Evolutionary conservation across 805 yeast species (phyloP), one percentile per base, ranked within the genome.

Genomic region (Tetrapisispora fleetii): DNA sequence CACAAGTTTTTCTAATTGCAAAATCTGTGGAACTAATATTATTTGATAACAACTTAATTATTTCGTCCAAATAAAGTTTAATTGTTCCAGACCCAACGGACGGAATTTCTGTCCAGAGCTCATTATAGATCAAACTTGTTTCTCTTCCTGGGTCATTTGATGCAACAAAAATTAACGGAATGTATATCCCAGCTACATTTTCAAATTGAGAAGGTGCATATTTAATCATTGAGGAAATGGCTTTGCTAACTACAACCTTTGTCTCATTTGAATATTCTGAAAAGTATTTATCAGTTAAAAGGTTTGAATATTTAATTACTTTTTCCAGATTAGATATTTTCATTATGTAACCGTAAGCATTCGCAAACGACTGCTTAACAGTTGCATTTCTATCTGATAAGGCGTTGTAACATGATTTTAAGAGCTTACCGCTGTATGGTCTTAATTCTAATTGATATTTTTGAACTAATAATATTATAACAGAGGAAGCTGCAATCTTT

Each of bases 151-250:
- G 58, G 59, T 87, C 95, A 58, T 83, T 81, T 53, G 79, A 80
- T 1, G 87, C 97, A 50, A 91, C 68, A 60, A 79, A 91, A 0
- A 88, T 77, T 48, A 91, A 65, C 0, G 98, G 97, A 50, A 90
- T 68, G 51, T 85, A 82, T 1, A 80, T 76, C 17, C 80, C 64
- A 0, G 86, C 75, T 13, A 83, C 75, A 1, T 76, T 65, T 16
- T 77, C 77, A 59, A 88, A 86, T 54, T 70, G 75, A 52, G 83
- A 88, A 4, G 80, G 76, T 0, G 93, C 77, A 60, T 85, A 78
- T 51, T 77, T 79, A 1, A 87, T 73, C 6, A 87, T 76, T 13
- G 85, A 77, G 51, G 79, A 83, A 33, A 81, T 72, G 0, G 88
- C 83, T 45, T 74, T 57, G 0, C 83, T 83, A 1, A 87, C 76